Evolutionary conservation across 1,284 basidiomycete species (phyloP), one percentile per base, ranked within the genome.

Genomic region (Ustilago curta): DNA sequence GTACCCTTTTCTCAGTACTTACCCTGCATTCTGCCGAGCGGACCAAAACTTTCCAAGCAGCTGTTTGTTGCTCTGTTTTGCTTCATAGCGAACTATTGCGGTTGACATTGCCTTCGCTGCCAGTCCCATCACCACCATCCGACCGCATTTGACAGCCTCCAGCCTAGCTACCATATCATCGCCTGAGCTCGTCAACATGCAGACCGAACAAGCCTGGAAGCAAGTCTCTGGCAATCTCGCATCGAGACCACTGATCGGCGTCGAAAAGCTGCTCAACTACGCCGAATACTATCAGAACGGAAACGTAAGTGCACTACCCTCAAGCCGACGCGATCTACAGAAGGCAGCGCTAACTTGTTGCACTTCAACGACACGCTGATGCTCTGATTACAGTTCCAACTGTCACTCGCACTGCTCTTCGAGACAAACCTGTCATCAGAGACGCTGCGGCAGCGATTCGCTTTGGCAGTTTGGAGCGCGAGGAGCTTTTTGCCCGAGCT

Each of bases 191-290:
- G 2, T 16, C 39, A 48, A 37, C 8, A 66, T 59, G 64, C 12
- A 14, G 6, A 32, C 37, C 8, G 44, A 44, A 21, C 54, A 27
- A 14, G 42, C 29, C 6, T 68, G 65, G 65, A 61, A 49, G 54
- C 43, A 57, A 12, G 43, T 62, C 50, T 61, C 65, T 12, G 14
- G 35, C 29, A 53, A 37, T 18, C n/a, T 54, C 42, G 59, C 55
- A 3, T 21, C 31, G 27, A 47, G 65, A 19, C 65, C 54, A 8
- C 59, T 68, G 6, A 27, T 68, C 21, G 65, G 65, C 19, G 52
- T 68, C 16, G 65, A 68, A 35, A 68, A 68, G 55, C 9, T 68
- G 37, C 59, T 68, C 59, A 68, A 68, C 65, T 68, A 68, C 32
- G 45, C 59, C 29, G 65, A 68, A 25, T 54, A 68, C 55, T 61